These are phyloP conservation scores for Margaritispora aquatica DNA, from an alignment of 495 filamentous ascomycete genomes.

Conservation along the genomic window DNA sequence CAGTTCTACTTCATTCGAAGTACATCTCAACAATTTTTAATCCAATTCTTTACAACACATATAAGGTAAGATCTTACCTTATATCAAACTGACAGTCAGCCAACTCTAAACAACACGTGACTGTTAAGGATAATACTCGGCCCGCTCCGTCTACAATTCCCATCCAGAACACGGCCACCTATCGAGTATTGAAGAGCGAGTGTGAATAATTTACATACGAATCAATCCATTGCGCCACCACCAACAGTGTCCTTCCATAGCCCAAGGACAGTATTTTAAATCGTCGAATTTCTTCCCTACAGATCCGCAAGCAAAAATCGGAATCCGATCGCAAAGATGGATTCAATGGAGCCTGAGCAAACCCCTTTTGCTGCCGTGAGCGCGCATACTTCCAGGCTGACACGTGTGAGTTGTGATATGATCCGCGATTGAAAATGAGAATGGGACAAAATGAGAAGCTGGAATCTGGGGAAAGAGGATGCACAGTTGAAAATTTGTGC, in stretches of 20 bases:
- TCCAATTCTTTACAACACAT: not conserved
- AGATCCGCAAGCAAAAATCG: not conserved
- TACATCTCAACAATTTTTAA: too few relatives aligned
- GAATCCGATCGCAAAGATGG: conserved; percentile 44
- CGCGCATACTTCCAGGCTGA: conserved; percentile 70
- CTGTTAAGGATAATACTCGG: not conserved
- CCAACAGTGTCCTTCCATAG: not conserved
- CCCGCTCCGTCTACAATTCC: not conserved
- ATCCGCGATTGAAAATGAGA: not conserved
- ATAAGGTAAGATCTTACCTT: too few relatives aligned
- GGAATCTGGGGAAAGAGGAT: conserved; percentile 4
- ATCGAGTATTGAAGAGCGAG: not conserved
- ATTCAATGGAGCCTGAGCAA: conserved; percentile 71
- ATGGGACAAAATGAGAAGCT: not conserved
- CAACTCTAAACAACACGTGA: not conserved
- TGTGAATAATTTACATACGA: not conserved
- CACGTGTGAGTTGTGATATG: conserved; percentile 49
- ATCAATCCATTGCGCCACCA: conserved; percentile 2
- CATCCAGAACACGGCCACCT: not conserved
- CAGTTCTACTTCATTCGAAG: too few relatives aligned
- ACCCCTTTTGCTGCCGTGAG: conserved; percentile 80
- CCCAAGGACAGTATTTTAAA: not conserved
- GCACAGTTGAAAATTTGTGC: not conserved
- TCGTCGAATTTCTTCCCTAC: not conserved
- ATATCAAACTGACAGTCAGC: too few relatives aligned